These are phyloP conservation scores for Stachybotrys elegans DNA, from an alignment of 2,329 filamentous ascomycete genomes.

Conservation along the genomic window DNA sequence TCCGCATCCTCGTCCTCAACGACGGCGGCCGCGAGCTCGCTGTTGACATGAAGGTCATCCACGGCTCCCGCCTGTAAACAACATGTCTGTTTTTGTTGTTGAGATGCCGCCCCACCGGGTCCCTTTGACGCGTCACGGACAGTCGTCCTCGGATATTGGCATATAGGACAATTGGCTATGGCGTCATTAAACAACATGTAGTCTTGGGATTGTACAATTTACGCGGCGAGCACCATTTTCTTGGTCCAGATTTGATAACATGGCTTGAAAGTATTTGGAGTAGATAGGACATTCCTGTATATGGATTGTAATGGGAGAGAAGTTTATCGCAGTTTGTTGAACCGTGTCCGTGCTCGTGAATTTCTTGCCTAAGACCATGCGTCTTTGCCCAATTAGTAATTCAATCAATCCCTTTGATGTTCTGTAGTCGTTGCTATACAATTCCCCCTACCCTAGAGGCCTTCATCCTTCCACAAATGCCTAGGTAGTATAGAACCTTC, in stretches of 20 bases:
- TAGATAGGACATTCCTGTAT: slow-evolving; percentile 39
- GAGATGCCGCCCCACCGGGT: neutral
- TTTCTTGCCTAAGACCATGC: too few relatives aligned
- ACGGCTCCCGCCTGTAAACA: slow-evolving; percentile 63
- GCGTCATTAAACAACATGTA: too few relatives aligned
- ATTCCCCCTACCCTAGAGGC: too few relatives aligned
- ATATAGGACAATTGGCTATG: neutral
- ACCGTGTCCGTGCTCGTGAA: neutral
- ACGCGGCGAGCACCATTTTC: too few relatives aligned
- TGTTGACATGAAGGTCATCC: slow-evolving; percentile 98
- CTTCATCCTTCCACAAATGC: too few relatives aligned
- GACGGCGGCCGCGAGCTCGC: slow-evolving; percentile 91
- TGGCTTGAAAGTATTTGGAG: slow-evolving; percentile 31
- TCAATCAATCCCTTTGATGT: too few relatives aligned
- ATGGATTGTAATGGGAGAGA: slow-evolving; percentile 30
- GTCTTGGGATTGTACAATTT: too few relatives aligned
- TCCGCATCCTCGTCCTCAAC: slow-evolving; percentile 92
- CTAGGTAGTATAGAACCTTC: too few relatives aligned
- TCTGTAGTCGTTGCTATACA: too few relatives aligned
- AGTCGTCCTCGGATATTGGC: slow-evolving; percentile 3
- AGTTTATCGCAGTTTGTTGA: slow-evolving; percentile 21
- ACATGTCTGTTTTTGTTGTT: neutral
- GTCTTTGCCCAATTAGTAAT: too few relatives aligned
- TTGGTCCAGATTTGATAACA: slow-evolving; percentile 26
- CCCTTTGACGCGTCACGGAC: slow-evolving; percentile 8